These are phyloP conservation scores for Pseudocercospora fijiensis DNA, from an alignment of 2,329 filamentous ascomycete species.

Conservation along the genomic window DNA sequence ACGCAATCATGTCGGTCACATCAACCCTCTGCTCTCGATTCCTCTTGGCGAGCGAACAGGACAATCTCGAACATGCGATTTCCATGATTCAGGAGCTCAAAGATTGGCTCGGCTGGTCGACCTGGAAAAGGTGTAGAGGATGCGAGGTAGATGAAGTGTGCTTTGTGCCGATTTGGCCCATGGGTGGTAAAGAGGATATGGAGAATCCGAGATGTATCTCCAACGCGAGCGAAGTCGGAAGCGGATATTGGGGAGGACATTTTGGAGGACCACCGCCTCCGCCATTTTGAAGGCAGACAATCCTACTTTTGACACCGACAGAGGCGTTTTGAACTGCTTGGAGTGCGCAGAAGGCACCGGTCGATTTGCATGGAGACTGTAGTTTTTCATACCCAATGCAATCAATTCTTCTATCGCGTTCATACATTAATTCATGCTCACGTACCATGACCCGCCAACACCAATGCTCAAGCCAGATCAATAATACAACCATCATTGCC, in stretches of 20 bases:
- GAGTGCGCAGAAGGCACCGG: not conserved
- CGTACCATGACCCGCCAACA: not conserved
- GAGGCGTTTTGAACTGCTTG: not conserved
- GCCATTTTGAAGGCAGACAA: not conserved
- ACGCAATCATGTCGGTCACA: constrained; percentile 36
- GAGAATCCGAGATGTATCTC: constrained; percentile 47
- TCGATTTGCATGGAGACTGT: not conserved
- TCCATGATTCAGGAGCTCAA: constrained; percentile 45
- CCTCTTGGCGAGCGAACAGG: constrained; percentile 25
- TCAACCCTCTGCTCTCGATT: constrained; percentile 40
- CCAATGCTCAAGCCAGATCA: not conserved
- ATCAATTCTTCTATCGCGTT: not conserved
- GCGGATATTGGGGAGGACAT: constrained; percentile 28
- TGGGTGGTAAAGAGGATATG: constrained; percentile 57
- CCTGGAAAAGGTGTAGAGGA: constrained; percentile 57
- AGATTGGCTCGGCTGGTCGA: constrained; percentile 57
- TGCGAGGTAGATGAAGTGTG: constrained; percentile 58
- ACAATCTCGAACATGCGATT: constrained; percentile 31
- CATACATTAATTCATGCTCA: not conserved
- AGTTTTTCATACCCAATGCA: not conserved
- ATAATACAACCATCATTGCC: not conserved
- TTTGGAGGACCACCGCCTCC: constrained; percentile 1
- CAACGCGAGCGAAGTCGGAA: constrained; percentile 29
- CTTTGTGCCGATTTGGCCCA: constrained; percentile 64
- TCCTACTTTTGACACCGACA: not conserved